Evolutionary conservation across 805 yeast species (phyloP).

Genomic region (Sungouiella blattae): DNA sequence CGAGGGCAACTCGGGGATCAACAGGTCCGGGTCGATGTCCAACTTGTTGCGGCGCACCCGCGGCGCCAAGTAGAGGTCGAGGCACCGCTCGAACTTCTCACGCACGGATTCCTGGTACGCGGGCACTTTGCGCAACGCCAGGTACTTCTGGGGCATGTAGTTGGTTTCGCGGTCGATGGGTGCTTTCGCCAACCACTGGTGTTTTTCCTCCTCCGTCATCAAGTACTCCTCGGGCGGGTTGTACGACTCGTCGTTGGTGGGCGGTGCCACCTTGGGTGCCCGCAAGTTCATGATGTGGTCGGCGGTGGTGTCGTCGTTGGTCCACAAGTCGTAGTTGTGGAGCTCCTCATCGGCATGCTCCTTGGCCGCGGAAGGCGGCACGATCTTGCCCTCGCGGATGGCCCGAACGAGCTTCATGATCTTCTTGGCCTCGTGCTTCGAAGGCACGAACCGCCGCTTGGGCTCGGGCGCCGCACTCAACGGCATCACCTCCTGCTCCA

Average conservation of each 20-base stretch:
- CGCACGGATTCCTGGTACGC: constrained; percentile 83
- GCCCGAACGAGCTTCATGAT: constrained; percentile 96
- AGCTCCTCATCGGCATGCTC: constrained; percentile 47
- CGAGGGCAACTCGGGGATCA: constrained; percentile 93
- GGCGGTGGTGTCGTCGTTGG: constrained; percentile 45
- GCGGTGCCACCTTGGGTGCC: constrained; percentile 95
- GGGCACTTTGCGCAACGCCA: constrained; percentile 85
- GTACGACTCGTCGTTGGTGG: constrained; percentile 93
- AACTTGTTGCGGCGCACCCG: constrained; percentile 87
- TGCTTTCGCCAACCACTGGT: constrained; percentile 65
- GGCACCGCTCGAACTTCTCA: constrained; percentile 89
- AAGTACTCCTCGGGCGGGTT: constrained; percentile 97
- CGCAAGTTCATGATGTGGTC: constrained; percentile 89
- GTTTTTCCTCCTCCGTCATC: constrained; percentile 70
- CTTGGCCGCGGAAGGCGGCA: constrained; percentile 64
- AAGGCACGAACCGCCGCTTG: constrained; percentile 92
- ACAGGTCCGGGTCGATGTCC: constrained; percentile 92
- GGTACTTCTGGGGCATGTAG: constrained; percentile 78
- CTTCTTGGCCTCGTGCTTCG: constrained; percentile 93
- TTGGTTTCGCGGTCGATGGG: constrained; percentile 76
- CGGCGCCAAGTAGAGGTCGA: constrained; percentile 94
- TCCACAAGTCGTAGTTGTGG: constrained; percentile 81
- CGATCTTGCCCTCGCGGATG: constrained; percentile 91
- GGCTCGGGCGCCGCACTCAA: constrained; percentile 94
- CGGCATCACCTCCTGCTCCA: constrained; percentile 83